phyloP scores from a whole-genome alignment of 148 eudicot species.

The Selenicereus undatus region DNA sequence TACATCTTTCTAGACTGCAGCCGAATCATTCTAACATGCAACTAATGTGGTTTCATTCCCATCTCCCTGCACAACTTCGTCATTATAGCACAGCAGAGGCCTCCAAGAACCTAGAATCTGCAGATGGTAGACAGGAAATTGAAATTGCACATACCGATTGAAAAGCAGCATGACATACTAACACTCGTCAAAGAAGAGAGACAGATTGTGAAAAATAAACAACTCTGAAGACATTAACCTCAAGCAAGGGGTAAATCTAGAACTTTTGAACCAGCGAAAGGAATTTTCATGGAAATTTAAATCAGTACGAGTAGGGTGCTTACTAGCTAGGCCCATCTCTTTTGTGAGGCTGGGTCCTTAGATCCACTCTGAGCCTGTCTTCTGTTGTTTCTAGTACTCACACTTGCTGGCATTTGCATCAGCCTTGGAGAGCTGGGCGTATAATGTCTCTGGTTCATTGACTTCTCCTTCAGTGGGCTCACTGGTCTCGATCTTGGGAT shows the following conservation, averaged over 20 bases:
- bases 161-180: not conserved
- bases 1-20: conserved; percentile 10
- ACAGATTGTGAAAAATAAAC: not conserved
- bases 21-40: not conserved
- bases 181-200: not conserved
- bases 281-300: not conserved
- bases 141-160: not conserved
- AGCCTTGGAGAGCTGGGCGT: conserved; percentile 28
- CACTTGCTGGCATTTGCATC: conserved; percentile 27
- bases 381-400: conserved; percentile 29
- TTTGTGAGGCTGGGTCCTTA: conserved; percentile 24
- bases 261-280: not conserved
- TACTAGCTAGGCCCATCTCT: conserved; percentile 30
- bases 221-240: not conserved
- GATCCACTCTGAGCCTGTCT: conserved; percentile 31
- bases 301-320: not conserved
- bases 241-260: not conserved
- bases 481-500: conserved; percentile 33
- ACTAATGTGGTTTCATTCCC: not conserved
- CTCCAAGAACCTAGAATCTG: not conserved
- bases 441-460: conserved; percentile 43
- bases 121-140: not conserved
- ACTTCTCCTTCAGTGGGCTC: conserved; percentile 63
- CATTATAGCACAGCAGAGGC: not conserved
- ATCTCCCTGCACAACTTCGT: not conserved